A percentile compares a stretch with the other conserved stretches of the same genome.
These are phyloP conservation scores for Phlebiopsis flavidoalba DNA, from an alignment of 768 basidiomycete genomes.

Conservation along the genomic window DNA sequence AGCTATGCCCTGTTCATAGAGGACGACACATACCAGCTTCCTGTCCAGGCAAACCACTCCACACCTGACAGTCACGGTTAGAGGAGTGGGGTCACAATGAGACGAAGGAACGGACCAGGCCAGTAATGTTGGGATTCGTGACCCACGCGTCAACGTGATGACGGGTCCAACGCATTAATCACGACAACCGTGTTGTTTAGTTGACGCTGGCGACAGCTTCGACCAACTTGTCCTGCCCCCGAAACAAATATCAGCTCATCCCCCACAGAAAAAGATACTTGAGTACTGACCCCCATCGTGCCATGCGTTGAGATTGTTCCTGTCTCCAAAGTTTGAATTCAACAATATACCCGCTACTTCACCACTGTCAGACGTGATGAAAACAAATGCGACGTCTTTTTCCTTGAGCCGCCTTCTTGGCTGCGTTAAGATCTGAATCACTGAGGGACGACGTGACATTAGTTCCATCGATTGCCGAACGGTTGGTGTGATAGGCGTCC, in stretches of 20 bases:
- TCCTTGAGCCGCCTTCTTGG: slow-evolving; percentile 38
- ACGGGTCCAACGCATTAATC: slow-evolving; percentile 61
- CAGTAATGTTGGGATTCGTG: slow-evolving; percentile 36
- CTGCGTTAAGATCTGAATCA: slow-evolving; percentile 44
- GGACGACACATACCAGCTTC: slow-evolving; percentile 37
- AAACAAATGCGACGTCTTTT: slow-evolving; percentile 51
- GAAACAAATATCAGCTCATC: background rate
- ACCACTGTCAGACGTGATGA: slow-evolving; percentile 40
- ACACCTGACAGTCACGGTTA: slow-evolving; percentile 12
- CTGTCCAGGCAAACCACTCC: slow-evolving; percentile 39
- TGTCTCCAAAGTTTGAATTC: slow-evolving; percentile 28
- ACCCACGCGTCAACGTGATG: slow-evolving; percentile 39
- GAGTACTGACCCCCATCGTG: slow-evolving; percentile 19
- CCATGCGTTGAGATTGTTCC: slow-evolving; percentile 25
- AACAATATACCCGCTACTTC: slow-evolving; percentile 25
- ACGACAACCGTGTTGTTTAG: slow-evolving; percentile 60
- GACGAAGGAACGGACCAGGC: slow-evolving; percentile 25
- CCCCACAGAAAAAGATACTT: background rate
- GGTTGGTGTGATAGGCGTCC: slow-evolving; percentile 37
- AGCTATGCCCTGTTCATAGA: too few relatives aligned
- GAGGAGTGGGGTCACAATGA: slow-evolving; percentile 12
- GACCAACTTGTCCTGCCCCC: slow-evolving; percentile 31
- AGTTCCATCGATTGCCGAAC: slow-evolving; percentile 30
- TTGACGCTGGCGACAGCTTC: slow-evolving; percentile 47
- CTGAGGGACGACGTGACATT: slow-evolving; percentile 42